These are phyloP conservation scores for Roridomyces roridus DNA, from an alignment of 768 basidiomycete genomes.

Conservation along the genomic window DNA sequence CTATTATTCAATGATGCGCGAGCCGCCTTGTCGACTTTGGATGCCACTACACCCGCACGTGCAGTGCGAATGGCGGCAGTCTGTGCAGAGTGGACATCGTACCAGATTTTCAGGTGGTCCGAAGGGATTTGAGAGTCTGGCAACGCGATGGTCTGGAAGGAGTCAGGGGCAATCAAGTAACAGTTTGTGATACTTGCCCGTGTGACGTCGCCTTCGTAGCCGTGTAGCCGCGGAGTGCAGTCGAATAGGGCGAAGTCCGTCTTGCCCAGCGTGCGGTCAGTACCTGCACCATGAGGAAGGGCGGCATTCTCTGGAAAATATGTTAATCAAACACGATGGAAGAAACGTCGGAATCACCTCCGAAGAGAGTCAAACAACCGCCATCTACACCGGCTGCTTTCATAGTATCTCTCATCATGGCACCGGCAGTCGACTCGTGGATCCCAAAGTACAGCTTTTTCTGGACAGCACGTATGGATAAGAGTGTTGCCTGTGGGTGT, in stretches of 20 bases:
- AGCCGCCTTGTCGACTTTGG: slow-evolving; percentile 68
- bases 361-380: slow-evolving; percentile 76
- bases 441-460: slow-evolving; percentile 72
- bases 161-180: background rate
- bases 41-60: slow-evolving; percentile 52
- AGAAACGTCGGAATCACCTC: slow-evolving; percentile 52
- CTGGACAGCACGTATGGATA: slow-evolving; percentile 73
- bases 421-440: slow-evolving; percentile 70
- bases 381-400: slow-evolving; percentile 61
- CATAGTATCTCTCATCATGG: slow-evolving; percentile 64
- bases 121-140: slow-evolving; percentile 58
- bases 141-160: slow-evolving; percentile 67
- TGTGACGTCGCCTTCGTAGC: slow-evolving; percentile 81
- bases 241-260: slow-evolving; percentile 80
- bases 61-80: slow-evolving; percentile 55
- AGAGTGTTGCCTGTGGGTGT: slow-evolving; percentile 72
- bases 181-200: slow-evolving; percentile 54
- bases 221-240: slow-evolving; percentile 71
- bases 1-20: slow-evolving; percentile 57
- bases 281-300: slow-evolving; percentile 82
- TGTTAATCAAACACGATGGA: background rate
- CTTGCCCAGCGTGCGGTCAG: slow-evolving; percentile 61
- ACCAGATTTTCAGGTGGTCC: slow-evolving; percentile 65
- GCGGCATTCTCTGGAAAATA: slow-evolving; percentile 75
- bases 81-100: slow-evolving; percentile 70